These are phyloP conservation scores for Cordyceps farinosa DNA, from an alignment of 2,329 filamentous ascomycete species.

Conservation along the genomic window DNA sequence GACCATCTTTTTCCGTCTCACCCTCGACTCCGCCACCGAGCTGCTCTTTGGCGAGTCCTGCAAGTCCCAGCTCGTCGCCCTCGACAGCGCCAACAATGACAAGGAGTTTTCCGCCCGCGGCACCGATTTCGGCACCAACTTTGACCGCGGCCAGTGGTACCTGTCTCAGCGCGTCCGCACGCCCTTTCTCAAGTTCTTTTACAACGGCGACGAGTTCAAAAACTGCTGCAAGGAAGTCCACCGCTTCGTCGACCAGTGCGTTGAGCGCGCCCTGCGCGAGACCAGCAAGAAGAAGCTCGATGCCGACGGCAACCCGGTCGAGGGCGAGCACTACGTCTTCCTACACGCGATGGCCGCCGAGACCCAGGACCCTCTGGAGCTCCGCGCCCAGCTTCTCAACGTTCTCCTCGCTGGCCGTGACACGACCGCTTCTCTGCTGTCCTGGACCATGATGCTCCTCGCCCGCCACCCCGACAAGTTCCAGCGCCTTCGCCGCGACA, in stretches of 20 bases:
- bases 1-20: constrained; percentile 46
- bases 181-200: constrained; percentile 42
- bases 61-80: constrained; percentile 31
- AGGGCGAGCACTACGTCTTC: constrained; percentile 30
- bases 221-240: constrained; percentile 62
- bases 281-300: constrained; percentile 17
- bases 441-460: constrained; percentile 43
- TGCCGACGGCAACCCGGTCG: background rate
- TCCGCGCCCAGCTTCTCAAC: constrained; percentile 34
- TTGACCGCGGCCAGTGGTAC: constrained; percentile 38
- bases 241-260: constrained; percentile 64
- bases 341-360: constrained; percentile 34
- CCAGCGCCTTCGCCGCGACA: constrained; percentile 39
- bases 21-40: constrained; percentile 46
- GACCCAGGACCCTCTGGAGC: constrained; percentile 26
- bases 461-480: constrained; percentile 36
- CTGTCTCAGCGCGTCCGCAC: constrained; percentile 51
- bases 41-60: constrained; percentile 61
- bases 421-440: constrained; percentile 49
- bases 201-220: constrained; percentile 55
- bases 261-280: constrained; percentile 49
- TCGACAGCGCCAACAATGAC: constrained; percentile 26
- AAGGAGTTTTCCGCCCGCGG: constrained; percentile 17
- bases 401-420: constrained; percentile 50
- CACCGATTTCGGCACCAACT: constrained; percentile 32